Base-by-base conservation (phyloP, 164 flowering plant genomes). In the Chimonanthus praecox region DNA sequence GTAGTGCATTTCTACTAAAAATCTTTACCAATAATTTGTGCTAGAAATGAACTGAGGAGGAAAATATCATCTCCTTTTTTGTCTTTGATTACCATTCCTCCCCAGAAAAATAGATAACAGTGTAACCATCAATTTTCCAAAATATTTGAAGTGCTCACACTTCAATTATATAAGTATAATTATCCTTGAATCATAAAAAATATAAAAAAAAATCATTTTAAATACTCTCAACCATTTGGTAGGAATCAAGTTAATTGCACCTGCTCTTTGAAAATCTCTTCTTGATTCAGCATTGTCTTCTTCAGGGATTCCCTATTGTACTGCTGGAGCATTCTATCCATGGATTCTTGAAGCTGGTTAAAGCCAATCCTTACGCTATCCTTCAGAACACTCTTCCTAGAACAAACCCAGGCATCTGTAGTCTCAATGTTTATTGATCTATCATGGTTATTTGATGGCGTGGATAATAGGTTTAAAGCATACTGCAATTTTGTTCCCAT, bases 251-350 rank as follows among this genome's bases (percentile, higher is more conserved):
- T 49, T 5, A 49, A 49, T 5, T 5, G 21, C 48, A 91, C 96
- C 92, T 91, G 96, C 15, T 85, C 86, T 80, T 80, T 84, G 81
- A 91, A 91, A 64, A 80, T 75, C 65, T 87, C 86, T 71, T 91
- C 92, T 10, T 89, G 96, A 80, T 80, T 77, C 75, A 86, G 44
- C 6, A 7, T 15, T 8, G 60, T 62, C 5, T n/a, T n/a, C 60
- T 46, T 20, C 11, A 8, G 47, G 64, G 16, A 66, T 50, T 46
- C 88, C 7, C 78, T 60, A 76, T 74, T 82, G 74, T 78, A 80
- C 20, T 75, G 78, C 44, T 86, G 84, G 5, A 79, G 74, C 58
- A 72, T 64, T 75, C 74, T 78, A 73, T 87, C 88, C 88, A 86
- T 86, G 70, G 80, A 73, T 66, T 68, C 69, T 49, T 69, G 78